phyloP scores from a whole-genome alignment of 352 stramenopile genomes.

The Phytophthora aleatoria region DNA sequence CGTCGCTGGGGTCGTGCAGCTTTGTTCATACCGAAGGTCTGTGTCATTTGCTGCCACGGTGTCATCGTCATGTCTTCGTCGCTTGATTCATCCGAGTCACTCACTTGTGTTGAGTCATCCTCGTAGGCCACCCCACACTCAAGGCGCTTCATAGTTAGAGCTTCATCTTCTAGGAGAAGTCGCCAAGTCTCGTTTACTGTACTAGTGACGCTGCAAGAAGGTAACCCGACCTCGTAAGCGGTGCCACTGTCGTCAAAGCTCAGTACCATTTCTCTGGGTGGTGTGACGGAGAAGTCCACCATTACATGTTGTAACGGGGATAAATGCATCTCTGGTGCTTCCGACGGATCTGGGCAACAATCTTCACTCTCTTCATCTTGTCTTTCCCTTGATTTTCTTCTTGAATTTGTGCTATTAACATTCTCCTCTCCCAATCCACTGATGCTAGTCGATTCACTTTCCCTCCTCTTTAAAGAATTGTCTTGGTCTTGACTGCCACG shows the following conservation, averaged over 20 bases:
- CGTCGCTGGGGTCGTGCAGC: conserved; percentile 30
- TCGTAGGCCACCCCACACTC: conserved; percentile 77
- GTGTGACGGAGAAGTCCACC: conserved; percentile 54
- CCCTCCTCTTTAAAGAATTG: conserved; percentile 2
- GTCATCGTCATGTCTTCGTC: conserved; percentile 83
- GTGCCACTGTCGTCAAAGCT: conserved; percentile 25
- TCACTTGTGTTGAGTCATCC: conserved; percentile 85
- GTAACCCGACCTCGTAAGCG: conserved; percentile 5
- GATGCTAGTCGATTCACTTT: conserved; percentile 14
- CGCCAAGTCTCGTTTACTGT: conserved; percentile 25
- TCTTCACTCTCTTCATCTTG: conserved; percentile 6
- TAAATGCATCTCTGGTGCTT: conserved; percentile 20
- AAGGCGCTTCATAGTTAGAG: conserved; percentile 66
- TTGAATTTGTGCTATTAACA: not conserved
- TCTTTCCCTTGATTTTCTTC: conserved; percentile 8
- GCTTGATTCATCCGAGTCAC: conserved; percentile 77
- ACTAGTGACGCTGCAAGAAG: not conserved
- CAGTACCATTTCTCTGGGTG: conserved; percentile 42
- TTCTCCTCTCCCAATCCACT: not conserved
- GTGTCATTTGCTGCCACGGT: conserved; percentile 86
- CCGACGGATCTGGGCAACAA: conserved; percentile 3
- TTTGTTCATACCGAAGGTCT: conserved; percentile 81
- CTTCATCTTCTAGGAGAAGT: conserved; percentile 45
- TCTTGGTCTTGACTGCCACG: conserved; percentile 2
- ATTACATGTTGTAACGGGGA: conserved; percentile 38